Percentiles rank a stretch among this genome's conserved stretches.
Evolutionary conservation across 1,284 basidiomycete species (phyloP).

Genomic region (Moesziomyces sp.): DNA sequence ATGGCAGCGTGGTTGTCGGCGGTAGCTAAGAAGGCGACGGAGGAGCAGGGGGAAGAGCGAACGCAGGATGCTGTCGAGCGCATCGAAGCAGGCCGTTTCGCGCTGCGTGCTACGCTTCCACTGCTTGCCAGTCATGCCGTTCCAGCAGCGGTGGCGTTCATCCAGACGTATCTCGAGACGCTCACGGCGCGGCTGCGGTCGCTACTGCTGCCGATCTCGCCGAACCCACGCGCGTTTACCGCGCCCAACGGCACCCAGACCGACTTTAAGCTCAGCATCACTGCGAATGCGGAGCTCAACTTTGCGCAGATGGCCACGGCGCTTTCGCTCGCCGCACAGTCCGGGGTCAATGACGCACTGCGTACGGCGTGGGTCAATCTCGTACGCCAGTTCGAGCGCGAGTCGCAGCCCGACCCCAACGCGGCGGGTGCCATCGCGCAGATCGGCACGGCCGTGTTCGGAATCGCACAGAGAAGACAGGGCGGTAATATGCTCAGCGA

Average conservation of each 20-base stretch:
- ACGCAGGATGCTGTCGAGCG: slow-evolving; percentile 38
- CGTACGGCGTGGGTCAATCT: slow-evolving; percentile 44
- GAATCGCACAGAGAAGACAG: slow-evolving; percentile 27
- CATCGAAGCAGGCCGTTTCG: slow-evolving; percentile 54
- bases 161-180: slow-evolving; percentile 43
- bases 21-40: slow-evolving; percentile 27
- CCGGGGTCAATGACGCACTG: slow-evolving; percentile 33
- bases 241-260: slow-evolving; percentile 26
- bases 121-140: slow-evolving; percentile 40
- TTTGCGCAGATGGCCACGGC: slow-evolving; percentile 62
- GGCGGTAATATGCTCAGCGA: slow-evolving; percentile 51
- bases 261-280: slow-evolving; percentile 50
- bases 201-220: slow-evolving; percentile 61
- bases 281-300: slow-evolving; percentile 62
- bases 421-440: slow-evolving; percentile 39
- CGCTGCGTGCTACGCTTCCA: slow-evolving; percentile 50
- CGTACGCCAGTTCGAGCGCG: slow-evolving; percentile 50
- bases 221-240: slow-evolving; percentile 63
- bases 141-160: slow-evolving; percentile 35
- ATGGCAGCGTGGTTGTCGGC: slow-evolving; percentile 57
- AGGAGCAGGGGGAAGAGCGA: slow-evolving; percentile 39
- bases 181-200: slow-evolving; percentile 41
- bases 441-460: slow-evolving; percentile 47
- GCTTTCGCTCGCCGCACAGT: slow-evolving; percentile 21
- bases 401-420: slow-evolving; percentile 39